These are phyloP conservation scores for Bisporella sp. DNA, from an alignment of 2,329 filamentous ascomycete species.

Conservation along the genomic window DNA sequence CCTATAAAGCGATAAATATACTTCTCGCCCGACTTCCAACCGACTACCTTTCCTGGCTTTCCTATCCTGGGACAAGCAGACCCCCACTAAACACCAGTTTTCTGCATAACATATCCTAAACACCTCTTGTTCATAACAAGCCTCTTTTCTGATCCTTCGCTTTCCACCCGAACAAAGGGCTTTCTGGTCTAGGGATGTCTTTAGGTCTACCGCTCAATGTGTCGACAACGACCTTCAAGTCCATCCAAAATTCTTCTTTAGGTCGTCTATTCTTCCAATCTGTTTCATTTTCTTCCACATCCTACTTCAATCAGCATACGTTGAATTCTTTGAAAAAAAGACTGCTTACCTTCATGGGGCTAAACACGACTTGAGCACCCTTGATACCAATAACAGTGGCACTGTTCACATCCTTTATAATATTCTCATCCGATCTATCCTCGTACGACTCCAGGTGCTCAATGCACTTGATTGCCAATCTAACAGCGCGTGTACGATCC, in stretches of 20 bases:
- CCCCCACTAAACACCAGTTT: too few relatives aligned
- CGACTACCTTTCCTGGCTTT: too few relatives aligned
- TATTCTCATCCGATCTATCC: conserved; percentile 56
- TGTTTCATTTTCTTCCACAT: conserved; percentile 76
- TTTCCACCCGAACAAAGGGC: conserved; percentile 32
- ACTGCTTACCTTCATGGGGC: conserved; percentile 46
- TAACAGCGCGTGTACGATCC: conserved; percentile 88
- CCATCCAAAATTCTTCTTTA: conserved; percentile 77
- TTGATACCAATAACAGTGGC: conserved; percentile 85
- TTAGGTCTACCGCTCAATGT: conserved; percentile 67
- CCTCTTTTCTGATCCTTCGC: conserved; percentile 11
- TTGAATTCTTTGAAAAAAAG: too few relatives aligned
- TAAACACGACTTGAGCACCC: conserved; percentile 84
- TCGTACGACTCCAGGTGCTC: conserved; percentile 80
- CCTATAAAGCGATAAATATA: too few relatives aligned
- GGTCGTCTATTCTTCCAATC: conserved; percentile 91
- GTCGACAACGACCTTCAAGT: conserved; percentile 74
- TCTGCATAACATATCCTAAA: too few relatives aligned
- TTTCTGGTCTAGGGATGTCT: conserved; percentile 37
- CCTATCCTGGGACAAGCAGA: too few relatives aligned
- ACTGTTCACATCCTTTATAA: conserved; percentile 67
- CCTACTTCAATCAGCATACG: conserved; percentile 76
- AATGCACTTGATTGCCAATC: conserved; percentile 90
- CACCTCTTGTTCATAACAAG: neutral
- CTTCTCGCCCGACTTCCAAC: too few relatives aligned